Percentiles rank a stretch among this genome's conserved stretches.
Conservation (phyloP, 1,139 yeast genomes). For the Sugiyamaella neomexicana region DNA sequence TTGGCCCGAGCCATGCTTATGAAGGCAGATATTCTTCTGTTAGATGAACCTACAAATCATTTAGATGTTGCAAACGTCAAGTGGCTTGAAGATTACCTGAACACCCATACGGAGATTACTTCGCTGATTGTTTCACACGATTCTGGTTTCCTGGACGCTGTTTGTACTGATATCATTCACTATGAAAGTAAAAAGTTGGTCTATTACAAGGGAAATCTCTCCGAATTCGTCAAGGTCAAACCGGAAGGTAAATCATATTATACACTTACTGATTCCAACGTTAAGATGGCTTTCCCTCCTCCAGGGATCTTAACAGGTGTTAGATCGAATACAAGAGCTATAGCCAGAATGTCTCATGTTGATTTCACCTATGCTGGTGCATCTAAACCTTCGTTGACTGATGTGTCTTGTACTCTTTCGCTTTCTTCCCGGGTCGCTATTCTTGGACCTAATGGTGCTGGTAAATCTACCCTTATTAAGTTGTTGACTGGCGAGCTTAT, state of each 20-base stretch:
- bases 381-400: constrained; percentile 70
- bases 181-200: constrained; percentile 94
- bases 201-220: constrained; percentile 92
- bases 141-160: constrained; percentile 92
- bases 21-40: constrained; percentile 91
- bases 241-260: constrained; percentile 97
- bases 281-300: constrained; percentile 97
- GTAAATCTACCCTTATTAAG: constrained; percentile 93
- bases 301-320: constrained; percentile 97
- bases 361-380: constrained; percentile 91
- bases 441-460: constrained; percentile 98
- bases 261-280: constrained; percentile 89
- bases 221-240: constrained; percentile 84
- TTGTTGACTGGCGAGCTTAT: constrained; percentile 87
- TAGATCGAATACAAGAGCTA: constrained; percentile 90
- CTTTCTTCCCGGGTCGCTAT: constrained; percentile 95
- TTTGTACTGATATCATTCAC: constrained; percentile 95
- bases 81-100: constrained; percentile 88
- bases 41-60: constrained; percentile 99
- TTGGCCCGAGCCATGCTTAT: constrained; percentile 97
- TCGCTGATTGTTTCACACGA: constrained; percentile 97
- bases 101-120: constrained; percentile 71
- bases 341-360: constrained; percentile 85
- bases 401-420: constrained; percentile 86
- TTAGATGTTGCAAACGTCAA: constrained; percentile 91